These are phyloP conservation scores for Aspergillus texensis DNA, from an alignment of 2,329 filamentous ascomycete genomes.

Conservation along the genomic window DNA sequence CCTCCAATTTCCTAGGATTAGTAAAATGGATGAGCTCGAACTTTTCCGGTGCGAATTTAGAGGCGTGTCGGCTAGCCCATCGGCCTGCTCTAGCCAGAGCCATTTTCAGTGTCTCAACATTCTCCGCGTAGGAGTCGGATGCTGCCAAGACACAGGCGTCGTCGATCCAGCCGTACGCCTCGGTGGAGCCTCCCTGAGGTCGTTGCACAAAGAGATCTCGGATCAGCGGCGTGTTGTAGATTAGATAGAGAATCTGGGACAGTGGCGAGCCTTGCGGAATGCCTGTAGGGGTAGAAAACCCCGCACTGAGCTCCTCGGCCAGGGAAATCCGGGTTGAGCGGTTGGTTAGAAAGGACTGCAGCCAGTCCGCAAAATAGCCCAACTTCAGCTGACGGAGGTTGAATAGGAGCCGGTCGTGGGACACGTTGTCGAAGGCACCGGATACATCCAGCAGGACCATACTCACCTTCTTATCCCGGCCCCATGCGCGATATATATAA, in stretches of 20 bases:
- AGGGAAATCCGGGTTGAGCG: background rate
- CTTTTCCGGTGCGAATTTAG: constrained; percentile 11
- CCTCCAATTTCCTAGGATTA: background rate
- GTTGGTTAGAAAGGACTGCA: constrained; percentile 6
- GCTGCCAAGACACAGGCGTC: background rate
- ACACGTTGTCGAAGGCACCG: constrained; percentile 4
- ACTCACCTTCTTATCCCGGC: background rate
- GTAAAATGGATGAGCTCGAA: constrained; percentile 14
- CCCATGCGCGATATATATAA: constrained; percentile 5
- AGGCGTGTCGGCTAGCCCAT: constrained; percentile 1
- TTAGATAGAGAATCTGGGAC: constrained; percentile 30
- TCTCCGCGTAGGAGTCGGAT: background rate
- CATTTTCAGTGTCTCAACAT: background rate
- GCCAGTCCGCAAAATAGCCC: background rate
- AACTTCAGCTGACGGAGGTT: background rate
- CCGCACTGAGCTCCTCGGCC: background rate
- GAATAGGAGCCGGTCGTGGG: background rate
- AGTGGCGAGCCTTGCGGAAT: constrained; percentile 19
- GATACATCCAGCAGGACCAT: constrained; percentile 18
- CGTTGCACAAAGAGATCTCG: rapidly evolving
- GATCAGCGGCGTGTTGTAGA: constrained; percentile 23
- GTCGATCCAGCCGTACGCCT: background rate
- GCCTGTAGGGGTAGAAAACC: background rate
- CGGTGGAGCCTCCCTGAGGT: background rate
- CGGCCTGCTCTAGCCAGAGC: background rate